Evolutionary conservation across 2,329 filamentous ascomycete species (phyloP).

Genomic region (Hymenotorrendiella dingleyae): DNA sequence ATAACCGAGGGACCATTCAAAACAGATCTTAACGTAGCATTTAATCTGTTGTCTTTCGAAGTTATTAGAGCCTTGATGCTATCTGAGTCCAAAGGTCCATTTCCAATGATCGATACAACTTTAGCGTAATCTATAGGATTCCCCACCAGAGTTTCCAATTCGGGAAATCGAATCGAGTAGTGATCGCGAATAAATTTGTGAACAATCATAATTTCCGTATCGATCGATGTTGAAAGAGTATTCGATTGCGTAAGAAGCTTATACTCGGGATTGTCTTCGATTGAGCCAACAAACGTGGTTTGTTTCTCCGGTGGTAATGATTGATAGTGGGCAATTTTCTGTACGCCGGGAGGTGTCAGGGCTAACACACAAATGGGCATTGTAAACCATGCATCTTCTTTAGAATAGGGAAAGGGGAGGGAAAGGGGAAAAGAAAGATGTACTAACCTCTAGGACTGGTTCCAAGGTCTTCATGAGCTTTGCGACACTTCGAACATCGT

Average conservation of each 20-base stretch:
- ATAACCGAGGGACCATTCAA: conserved; percentile 87
- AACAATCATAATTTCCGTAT: conserved; percentile 84
- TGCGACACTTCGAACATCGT: conserved; percentile 75
- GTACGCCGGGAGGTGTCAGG: conserved; percentile 57
- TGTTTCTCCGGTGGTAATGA: conserved; percentile 59
- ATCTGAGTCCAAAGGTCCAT: conserved; percentile 76
- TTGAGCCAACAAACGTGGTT: conserved; percentile 66
- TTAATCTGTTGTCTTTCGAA: conserved; percentile 72
- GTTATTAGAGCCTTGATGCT: conserved; percentile 75
- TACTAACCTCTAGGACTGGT: conserved; percentile 75
- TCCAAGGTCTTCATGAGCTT: conserved; percentile 75
- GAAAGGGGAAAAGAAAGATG: conserved; percentile 19
- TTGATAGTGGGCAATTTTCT: conserved; percentile 79
- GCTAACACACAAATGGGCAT: conserved; percentile 50
- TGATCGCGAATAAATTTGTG: conserved; percentile 97
- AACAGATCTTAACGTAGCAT: conserved; percentile 69
- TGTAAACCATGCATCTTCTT: conserved; percentile 56
- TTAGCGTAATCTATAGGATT: conserved; percentile 94
- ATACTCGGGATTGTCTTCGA: conserved; percentile 91
- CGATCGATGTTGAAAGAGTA: conserved; percentile 83
- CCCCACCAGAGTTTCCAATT: conserved; percentile 82
- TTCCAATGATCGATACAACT: conserved; percentile 86
- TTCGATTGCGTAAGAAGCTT: conserved; percentile 84
- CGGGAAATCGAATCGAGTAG: conserved; percentile 89
- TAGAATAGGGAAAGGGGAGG: conserved; percentile 26